Evolutionary conservation across 129 eudicot genomes (phyloP).

Genomic region (Gnaphalium uliginosum): DNA sequence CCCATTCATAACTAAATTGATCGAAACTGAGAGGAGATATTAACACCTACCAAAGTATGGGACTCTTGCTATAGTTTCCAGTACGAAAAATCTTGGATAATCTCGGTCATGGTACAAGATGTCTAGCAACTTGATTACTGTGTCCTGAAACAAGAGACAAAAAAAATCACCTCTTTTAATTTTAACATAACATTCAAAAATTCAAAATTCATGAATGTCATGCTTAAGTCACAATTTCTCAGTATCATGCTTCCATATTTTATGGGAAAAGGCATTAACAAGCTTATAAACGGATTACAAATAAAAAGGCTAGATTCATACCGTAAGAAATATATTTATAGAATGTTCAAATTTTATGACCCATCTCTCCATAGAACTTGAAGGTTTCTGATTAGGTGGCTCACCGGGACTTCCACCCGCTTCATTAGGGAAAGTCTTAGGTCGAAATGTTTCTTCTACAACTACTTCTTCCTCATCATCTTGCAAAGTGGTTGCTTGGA

Average conservation of each 20-base stretch:
- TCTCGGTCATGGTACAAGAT: constrained; percentile 80
- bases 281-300: background rate
- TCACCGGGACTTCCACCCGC: constrained; percentile 34
- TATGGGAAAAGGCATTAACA: background rate
- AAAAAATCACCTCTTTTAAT: background rate
- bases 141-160: constrained; percentile 54
- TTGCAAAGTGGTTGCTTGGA: constrained; percentile 59
- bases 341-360: constrained; percentile 78
- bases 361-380: constrained; percentile 56
- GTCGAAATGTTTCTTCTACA: constrained; percentile 74
- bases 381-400: constrained; percentile 40
- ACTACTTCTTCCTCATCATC: constrained; percentile 66
- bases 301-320: constrained; percentile 18
- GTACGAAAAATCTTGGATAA: constrained; percentile 88
- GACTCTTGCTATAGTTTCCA: constrained; percentile 97
- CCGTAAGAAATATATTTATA: constrained; percentile 82
- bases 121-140: constrained; percentile 91
- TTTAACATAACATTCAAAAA: background rate
- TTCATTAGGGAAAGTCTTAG: constrained; percentile 48
- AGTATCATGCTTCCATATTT: background rate
- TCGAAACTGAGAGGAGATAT: background rate
- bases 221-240: background rate
- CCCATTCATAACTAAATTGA: background rate
- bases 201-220: background rate
- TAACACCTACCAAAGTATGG: constrained; percentile 84